phyloP scores from a whole-genome alignment of 2,329 filamentous ascomycete species.

The Tolypocladium amazonense region DNA sequence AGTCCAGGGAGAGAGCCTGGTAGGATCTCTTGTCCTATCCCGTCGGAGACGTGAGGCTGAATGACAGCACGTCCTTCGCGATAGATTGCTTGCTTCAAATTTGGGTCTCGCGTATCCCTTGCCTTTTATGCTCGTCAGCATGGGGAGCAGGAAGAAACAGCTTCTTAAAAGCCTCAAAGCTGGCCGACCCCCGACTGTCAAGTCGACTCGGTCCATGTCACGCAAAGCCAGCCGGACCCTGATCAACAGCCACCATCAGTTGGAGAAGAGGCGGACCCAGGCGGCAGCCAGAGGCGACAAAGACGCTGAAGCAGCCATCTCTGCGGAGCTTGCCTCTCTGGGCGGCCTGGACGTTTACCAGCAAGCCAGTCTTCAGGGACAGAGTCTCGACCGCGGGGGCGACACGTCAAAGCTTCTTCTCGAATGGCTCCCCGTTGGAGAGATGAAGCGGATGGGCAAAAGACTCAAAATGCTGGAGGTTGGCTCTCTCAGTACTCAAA shows the following conservation, averaged over 20 bases:
- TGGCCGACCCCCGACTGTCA: slow-evolving; percentile 46
- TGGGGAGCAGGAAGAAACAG: slow-evolving; percentile 37
- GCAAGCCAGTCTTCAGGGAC: slow-evolving; percentile 57
- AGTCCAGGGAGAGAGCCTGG: background rate
- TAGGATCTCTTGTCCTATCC: background rate
- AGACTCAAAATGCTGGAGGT: slow-evolving; percentile 70
- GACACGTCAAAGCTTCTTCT: slow-evolving; percentile 56
- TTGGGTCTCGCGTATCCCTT: background rate
- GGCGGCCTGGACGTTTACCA: slow-evolving; percentile 56
- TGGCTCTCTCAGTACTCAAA: slow-evolving; percentile 73
- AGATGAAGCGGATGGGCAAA: slow-evolving; percentile 12
- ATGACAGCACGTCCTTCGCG: background rate
- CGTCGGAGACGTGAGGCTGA: background rate
- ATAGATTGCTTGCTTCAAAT: background rate
- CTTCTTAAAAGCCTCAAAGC: slow-evolving; percentile 31
- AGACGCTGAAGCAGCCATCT: slow-evolving; percentile 31
- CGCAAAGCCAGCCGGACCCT: slow-evolving; percentile 53
- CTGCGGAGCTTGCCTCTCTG: slow-evolving; percentile 42
- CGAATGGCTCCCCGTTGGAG: slow-evolving; percentile 41
- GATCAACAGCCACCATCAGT: slow-evolving; percentile 55
- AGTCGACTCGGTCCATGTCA: slow-evolving; percentile 46
- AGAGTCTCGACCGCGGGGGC: slow-evolving; percentile 53
- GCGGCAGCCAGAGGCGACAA: slow-evolving; percentile 43
- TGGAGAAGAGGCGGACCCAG: slow-evolving; percentile 51
- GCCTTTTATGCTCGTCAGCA: slow-evolving; percentile 12